Conservation (phyloP, 257 asterid genomes). For the Coffea eugenioides region DNA sequence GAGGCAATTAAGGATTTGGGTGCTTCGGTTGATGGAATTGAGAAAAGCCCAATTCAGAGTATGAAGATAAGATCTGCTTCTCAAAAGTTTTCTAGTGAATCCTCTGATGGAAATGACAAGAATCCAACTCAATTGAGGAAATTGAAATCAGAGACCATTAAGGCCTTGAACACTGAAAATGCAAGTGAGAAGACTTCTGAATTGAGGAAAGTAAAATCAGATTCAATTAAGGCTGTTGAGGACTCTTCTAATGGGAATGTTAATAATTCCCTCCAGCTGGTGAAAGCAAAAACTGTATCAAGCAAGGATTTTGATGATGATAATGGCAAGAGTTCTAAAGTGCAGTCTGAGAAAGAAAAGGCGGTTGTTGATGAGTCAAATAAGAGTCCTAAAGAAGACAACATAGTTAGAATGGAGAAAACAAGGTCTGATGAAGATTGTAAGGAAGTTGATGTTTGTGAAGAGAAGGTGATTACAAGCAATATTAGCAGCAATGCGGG, state of each 20-base stretch:
- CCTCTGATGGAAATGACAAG: conserved; percentile 19
- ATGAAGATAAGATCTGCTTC: conserved; percentile 19
- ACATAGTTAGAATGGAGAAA: conserved; percentile 20
- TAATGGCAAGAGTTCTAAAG: conserved; percentile 10
- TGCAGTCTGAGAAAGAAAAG: conserved; percentile 6
- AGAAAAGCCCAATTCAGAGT: conserved; percentile 28
- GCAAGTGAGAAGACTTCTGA: conserved; percentile 21
- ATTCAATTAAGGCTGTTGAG: conserved; percentile 19
- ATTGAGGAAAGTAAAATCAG: conserved; percentile 16
- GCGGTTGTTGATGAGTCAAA: conserved; percentile 6
- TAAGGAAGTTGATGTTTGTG: conserved; percentile 42
- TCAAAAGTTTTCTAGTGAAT: conserved; percentile 15
- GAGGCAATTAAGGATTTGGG: conserved; percentile 25
- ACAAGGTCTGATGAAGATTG: conserved; percentile 51
- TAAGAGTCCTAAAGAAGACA: conserved; percentile 21
- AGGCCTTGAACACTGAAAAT: conserved; percentile 16
- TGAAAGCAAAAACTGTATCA: conserved; percentile 24
- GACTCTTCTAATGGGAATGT: conserved; percentile 22
- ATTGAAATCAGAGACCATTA: conserved; percentile 32
- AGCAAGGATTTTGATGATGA: conserved; percentile 21
- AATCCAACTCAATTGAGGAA: conserved; percentile 21
- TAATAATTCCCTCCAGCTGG: conserved; percentile 27
- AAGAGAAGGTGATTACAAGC: conserved; percentile 53
- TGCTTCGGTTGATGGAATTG: conserved; percentile 29
- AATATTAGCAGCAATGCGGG: conserved; percentile 24